A percentile compares a stretch with the other conserved stretches of the same genome.
phyloP scores from a whole-genome alignment of 2,329 filamentous ascomycete genomes.

The Achaetomium macrosporum region DNA sequence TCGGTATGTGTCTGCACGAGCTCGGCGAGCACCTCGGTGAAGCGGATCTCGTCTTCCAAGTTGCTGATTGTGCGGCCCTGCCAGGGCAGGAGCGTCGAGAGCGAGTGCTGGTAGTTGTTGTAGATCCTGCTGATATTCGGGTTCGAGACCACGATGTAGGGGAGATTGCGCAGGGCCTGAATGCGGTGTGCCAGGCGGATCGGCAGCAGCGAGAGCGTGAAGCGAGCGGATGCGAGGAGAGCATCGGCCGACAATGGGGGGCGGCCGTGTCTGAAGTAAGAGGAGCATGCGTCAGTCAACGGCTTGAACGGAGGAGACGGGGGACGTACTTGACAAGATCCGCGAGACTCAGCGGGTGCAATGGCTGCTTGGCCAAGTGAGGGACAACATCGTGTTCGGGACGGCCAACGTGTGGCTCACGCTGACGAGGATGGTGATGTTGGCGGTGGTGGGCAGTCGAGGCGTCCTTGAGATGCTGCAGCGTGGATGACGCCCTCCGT shows the following conservation, averaged over 20 bases:
- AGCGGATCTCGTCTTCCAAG: constrained; percentile 80
- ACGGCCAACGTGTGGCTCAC: constrained; percentile 27
- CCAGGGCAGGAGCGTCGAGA: constrained; percentile 86
- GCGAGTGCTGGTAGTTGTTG: constrained; percentile 89
- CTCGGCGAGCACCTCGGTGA: constrained; percentile 88
- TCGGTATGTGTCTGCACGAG: constrained; percentile 93
- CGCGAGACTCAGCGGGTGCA: constrained; percentile 76
- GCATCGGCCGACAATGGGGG: constrained; percentile 76
- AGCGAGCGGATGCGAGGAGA: constrained; percentile 86
- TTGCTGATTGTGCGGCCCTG: constrained; percentile 62
- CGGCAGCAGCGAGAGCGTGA: constrained; percentile 86
- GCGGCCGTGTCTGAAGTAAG: constrained; percentile 56
- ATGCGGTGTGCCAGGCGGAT: constrained; percentile 91
- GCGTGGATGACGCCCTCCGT: constrained; percentile 16
- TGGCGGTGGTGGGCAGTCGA: constrained; percentile 8
- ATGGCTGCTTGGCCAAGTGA: constrained; percentile 67
- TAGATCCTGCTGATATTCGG: constrained; percentile 92
- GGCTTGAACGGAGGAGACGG: constrained; percentile 7
- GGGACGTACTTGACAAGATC: constrained; percentile 74
- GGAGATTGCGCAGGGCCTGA: constrained; percentile 84
- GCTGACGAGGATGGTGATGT: constrained; percentile 28
- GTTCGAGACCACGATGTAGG: constrained; percentile 98
- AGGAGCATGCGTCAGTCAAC: constrained; percentile 9
- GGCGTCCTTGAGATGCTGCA: constrained; percentile 11
- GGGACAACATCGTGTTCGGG: constrained; percentile 71